These are phyloP conservation scores for Actinomucor elegans DNA, from an alignment of 371 early-diverging fungal species.

Conservation along the genomic window DNA sequence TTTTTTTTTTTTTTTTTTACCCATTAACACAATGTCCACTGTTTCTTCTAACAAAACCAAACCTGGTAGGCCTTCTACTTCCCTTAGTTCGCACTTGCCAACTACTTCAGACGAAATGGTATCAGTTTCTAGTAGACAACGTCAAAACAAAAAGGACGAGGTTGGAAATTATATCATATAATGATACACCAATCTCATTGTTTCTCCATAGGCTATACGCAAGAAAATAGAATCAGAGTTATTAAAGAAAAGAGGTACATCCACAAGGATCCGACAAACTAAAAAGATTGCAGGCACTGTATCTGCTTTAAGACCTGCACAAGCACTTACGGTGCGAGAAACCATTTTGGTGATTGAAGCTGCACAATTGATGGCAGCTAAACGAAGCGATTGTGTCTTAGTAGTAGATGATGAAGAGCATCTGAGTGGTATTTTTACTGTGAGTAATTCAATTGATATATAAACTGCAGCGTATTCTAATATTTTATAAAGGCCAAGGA, in stretches of 20 bases:
- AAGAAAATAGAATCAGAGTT: constrained; percentile 78
- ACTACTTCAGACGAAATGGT: constrained; percentile 20
- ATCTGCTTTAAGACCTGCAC: constrained; percentile 85
- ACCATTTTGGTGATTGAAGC: constrained; percentile 90
- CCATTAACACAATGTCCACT: constrained; percentile 10
- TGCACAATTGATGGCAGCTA: constrained; percentile 97
- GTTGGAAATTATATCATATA: constrained; percentile 13
- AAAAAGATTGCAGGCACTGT: constrained; percentile 82
- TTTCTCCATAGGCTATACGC: constrained; percentile 61
- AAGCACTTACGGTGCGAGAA: constrained; percentile 91
- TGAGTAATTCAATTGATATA: constrained; percentile 20
- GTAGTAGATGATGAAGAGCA: constrained; percentile 91
- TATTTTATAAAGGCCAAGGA: constrained; percentile 40
- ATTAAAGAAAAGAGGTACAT: constrained; percentile 57
- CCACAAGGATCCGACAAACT: constrained; percentile 31
- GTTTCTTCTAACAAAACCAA: constrained; percentile 21
- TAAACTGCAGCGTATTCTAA: not conserved
- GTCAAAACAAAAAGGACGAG: constrained; percentile 50
- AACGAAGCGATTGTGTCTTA: constrained; percentile 91
- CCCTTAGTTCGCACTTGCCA: constrained; percentile 9
- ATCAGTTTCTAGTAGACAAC: constrained; percentile 36
- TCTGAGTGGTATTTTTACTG: constrained; percentile 93
- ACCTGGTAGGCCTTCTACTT: constrained; percentile 11
- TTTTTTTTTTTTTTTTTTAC: not conserved
- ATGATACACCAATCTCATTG: not conserved